Evolutionary conservation across 176 grass and related monocot genomes (phyloP), one percentile per base, ranked within the genome.

Genomic region (Zea luxurians): DNA sequence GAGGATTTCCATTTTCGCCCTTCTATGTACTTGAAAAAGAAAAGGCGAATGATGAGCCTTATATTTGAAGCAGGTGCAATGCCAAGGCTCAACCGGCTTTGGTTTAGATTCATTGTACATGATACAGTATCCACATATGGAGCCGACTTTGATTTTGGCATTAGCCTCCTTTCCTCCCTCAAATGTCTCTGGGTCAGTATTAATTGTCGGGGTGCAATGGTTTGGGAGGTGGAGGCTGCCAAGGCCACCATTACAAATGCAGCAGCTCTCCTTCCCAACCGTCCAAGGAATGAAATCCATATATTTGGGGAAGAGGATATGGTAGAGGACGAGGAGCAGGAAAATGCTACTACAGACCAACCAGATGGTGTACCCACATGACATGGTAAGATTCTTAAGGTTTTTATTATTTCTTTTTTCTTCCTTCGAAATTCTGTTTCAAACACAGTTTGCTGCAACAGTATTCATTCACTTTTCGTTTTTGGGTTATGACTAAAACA

Each of bases 1-100:
- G 38, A 81, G 17, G 10, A 40, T 3, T 61, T 80, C 21, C 13
- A 62, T 20, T 70, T 49, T 8, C 18, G 45, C 12, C 45, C 11
- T 20, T 10, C 16, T 10, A 70, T 70, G 67, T 9, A 70, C 21
- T n/a, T n/a, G n/a, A n/a, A n/a, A n/a, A n/a, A n/a, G n/a, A n/a
- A n/a, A n/a, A n/a, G n/a, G n/a, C 20, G 10, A 2, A 34, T 20
- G 45, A 1, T 74, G 7, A 4, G 70, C 2, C 18, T 65, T 4
- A 35, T 54, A 7, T 74, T 82, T 74, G 60, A 82, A 82, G 46
- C 5, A 11, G 46, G 60, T 64, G 59, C 59, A 43, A 43, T 49
- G 18, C 70, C 69, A 65, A 74, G 63, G 60, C 46, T 82, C n/a
- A 4, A 82, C 2, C 1, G 8, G 35, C 43, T 74, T 43, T 0